Evolutionary conservation across 345 rosid genomes (phyloP).

Genomic region (Euphorbia peplus): DNA sequence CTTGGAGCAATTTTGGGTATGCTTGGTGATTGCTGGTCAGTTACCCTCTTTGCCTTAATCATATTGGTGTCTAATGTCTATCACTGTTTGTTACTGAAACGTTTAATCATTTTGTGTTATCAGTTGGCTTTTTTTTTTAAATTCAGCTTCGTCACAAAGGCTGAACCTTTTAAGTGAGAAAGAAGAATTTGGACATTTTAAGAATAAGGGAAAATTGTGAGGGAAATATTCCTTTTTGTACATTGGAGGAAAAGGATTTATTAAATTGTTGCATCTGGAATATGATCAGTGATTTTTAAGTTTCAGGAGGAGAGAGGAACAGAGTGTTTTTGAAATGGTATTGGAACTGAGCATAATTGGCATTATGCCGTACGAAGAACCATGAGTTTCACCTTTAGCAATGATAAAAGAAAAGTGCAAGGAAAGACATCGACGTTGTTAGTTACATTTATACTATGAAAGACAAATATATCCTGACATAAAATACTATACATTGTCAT

Average conservation of each 20-base stretch:
- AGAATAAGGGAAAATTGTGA: not conserved
- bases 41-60: conserved; percentile 16
- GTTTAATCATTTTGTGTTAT: too few relatives aligned
- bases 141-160: not conserved
- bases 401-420: not conserved
- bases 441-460: not conserved
- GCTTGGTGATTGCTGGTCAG: conserved; percentile 98
- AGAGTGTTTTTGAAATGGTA: too few relatives aligned
- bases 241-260: conserved; percentile 1
- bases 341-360: not conserved
- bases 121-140: not conserved
- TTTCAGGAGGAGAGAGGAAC: not conserved
- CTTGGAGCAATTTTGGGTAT: conserved; percentile 97
- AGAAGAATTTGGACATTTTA: not conserved
- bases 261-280: not conserved
- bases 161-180: not conserved
- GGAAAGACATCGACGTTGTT: not conserved
- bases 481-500: too few relatives aligned
- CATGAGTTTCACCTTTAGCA: not conserved
- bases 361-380: not conserved
- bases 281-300: not conserved
- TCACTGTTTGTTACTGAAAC: not conserved
- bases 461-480: too few relatives aligned
- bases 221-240: not conserved
- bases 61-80: not conserved